Evolutionary conservation across 1,139 yeast species (phyloP), one percentile per base, ranked within the genome.

Genomic region (Maudiozyma humilis): DNA sequence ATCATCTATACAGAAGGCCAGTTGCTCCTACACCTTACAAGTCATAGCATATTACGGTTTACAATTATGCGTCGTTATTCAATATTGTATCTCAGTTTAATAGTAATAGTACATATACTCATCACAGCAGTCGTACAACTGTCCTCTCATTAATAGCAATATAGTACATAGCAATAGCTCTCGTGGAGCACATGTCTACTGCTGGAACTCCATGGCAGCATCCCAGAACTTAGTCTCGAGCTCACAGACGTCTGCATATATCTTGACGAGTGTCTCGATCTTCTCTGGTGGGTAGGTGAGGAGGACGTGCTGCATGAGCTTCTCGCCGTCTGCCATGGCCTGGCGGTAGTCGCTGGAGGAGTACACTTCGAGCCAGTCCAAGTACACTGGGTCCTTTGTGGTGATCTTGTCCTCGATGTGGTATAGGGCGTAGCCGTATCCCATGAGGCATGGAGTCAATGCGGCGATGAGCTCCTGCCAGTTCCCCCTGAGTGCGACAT

Each of bases 381-480:
- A 62, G 47, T 67, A 67, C 56, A 77, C 81, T 36, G n/a, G 65
- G 56, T 45, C 57, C 42, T 32, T 46, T 2, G 52, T 53, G 1
- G 56, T 49, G 14, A 58, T 54, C 7, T 43, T 32, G 17, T 51
- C 46, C 29, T 54, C 43, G 32, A 55, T 47, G 18, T 54, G 51
- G 3, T 44, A 17, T 5, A 60, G 46, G 4, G 75, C 77, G 45
- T 76, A 73, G 32, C 74, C 74, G 59, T 82, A 83, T 1, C 95
- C 95, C 58, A 80, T 75, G 36, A 83, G 65, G 61, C 95, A 85
- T 0, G 95, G 94, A 2, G 88, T 75, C 42, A 84, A 63, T 0
- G 93, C 85, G 5, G 79, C 73, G 48, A 77, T 76, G 41, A 82
- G 71, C 19, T 81, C 84, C 32, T 80, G 62, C 73, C 79, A 82